Percentiles rank a stretch among this genome's conserved stretches.
These are phyloP conservation scores for Sporothrix pallida DNA, from an alignment of 2,329 filamentous ascomycete species.

Conservation along the genomic window DNA sequence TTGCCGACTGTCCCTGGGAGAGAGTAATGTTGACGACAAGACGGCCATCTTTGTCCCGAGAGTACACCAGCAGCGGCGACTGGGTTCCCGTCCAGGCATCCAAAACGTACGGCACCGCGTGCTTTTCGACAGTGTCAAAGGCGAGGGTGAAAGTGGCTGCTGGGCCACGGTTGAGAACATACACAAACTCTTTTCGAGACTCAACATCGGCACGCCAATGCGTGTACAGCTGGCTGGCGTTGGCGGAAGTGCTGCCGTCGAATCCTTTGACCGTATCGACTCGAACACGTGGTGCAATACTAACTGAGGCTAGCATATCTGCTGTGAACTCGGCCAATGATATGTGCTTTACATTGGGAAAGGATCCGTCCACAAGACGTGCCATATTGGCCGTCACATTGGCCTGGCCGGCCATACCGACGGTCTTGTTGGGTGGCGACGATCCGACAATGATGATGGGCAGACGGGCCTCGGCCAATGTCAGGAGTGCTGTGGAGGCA, in stretches of 20 bases:
- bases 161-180: slow-evolving; percentile 45
- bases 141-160: slow-evolving; percentile 36
- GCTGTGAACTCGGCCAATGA: slow-evolving; percentile 16
- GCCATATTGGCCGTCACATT: slow-evolving; percentile 38
- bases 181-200: slow-evolving; percentile 46
- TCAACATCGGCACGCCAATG: slow-evolving; percentile 45
- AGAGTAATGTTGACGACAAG: slow-evolving; percentile 29
- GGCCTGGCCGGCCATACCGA: slow-evolving; percentile 46
- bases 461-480: slow-evolving; percentile 38
- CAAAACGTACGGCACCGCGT: slow-evolving; percentile 37
- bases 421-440: slow-evolving; percentile 29
- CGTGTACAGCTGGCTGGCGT: slow-evolving; percentile 43
- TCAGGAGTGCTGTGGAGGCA: slow-evolving; percentile 35
- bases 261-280: slow-evolving; percentile 35
- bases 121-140: slow-evolving; percentile 28
- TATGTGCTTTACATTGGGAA: slow-evolving; percentile 28
- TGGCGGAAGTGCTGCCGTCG: slow-evolving; percentile 39
- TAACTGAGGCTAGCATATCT: neutral
- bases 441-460: slow-evolving; percentile 39
- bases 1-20: slow-evolving; percentile 31
- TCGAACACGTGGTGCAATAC: slow-evolving; percentile 12
- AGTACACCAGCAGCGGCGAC: slow-evolving; percentile 41
- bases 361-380: slow-evolving; percentile 28
- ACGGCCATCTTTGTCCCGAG: neutral
- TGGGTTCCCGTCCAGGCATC: slow-evolving; percentile 52